These are phyloP conservation scores for Coprinellus micaceus DNA, from an alignment of 768 basidiomycete genomes.

Conservation along the genomic window DNA sequence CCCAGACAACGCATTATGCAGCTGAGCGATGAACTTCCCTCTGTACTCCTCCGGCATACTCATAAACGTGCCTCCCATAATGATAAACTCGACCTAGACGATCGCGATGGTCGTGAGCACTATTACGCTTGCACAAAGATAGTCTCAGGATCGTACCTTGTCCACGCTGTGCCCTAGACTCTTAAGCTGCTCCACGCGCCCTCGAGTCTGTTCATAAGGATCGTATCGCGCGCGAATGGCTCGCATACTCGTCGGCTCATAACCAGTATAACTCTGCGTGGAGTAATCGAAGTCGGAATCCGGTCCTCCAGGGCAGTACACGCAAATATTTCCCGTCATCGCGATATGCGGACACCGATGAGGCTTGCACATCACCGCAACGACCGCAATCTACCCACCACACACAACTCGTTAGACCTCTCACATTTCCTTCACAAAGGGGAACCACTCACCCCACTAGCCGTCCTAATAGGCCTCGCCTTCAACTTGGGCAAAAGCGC, in stretches of 20 bases:
- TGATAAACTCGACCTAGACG: conserved; percentile 77
- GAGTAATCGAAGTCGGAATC: conserved; percentile 99
- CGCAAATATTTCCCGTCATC: conserved; percentile 99
- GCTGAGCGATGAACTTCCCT: conserved; percentile 87
- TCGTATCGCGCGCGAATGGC: conserved; percentile 94
- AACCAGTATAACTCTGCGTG: conserved; percentile 93
- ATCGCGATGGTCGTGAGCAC: not conserved
- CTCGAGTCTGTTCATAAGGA: conserved; percentile 95
- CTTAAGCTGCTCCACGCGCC: conserved; percentile 92
- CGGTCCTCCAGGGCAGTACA: conserved; percentile 99
- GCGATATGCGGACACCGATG: conserved; percentile 99
- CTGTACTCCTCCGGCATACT: conserved; percentile 98
- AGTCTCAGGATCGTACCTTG: conserved; percentile 57
- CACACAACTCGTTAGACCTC: not conserved
- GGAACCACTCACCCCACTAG: conserved; percentile 74
- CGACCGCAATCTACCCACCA: conserved; percentile 80
- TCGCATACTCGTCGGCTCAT: conserved; percentile 98
- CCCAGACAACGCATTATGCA: conserved; percentile 95
- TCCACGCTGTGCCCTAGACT: conserved; percentile 96
- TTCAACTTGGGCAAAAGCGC: conserved; percentile 83
- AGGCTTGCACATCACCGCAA: conserved; percentile 99
- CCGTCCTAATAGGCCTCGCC: conserved; percentile 93
- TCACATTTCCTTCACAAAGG: not conserved
- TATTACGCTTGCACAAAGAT: not conserved
- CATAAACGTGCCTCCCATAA: conserved; percentile 99